These are phyloP conservation scores for Vigna unguiculata DNA, from an alignment of 306 rosid genomes.

Conservation along the genomic window DNA sequence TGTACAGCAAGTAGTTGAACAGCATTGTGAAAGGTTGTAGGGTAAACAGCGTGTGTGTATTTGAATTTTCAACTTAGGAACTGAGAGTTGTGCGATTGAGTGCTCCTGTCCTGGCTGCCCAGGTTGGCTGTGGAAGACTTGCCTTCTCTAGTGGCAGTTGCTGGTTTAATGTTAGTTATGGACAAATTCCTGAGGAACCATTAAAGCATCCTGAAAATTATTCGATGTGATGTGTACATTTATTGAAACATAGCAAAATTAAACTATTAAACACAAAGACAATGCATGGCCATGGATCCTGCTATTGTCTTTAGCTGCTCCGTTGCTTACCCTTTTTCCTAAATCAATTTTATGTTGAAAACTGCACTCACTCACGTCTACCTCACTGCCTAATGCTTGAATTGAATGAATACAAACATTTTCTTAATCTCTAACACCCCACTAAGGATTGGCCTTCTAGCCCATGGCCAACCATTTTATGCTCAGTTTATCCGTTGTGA, in stretches of 20 bases:
- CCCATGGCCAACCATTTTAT: slow-evolving; percentile 25
- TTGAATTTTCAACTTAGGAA: slow-evolving; percentile 68
- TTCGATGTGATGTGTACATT: slow-evolving; percentile 56
- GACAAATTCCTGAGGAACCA: slow-evolving; percentile 57
- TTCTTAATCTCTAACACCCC: not conserved
- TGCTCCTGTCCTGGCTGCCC: slow-evolving; percentile 96
- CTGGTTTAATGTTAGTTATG: slow-evolving; percentile 65
- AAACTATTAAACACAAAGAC: slow-evolving; percentile 43
- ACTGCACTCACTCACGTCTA: slow-evolving; percentile 26
- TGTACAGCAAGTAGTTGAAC: slow-evolving; percentile 77
- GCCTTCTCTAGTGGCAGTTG: slow-evolving; percentile 99
- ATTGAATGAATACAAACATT: slow-evolving; percentile 13
- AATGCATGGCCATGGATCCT: slow-evolving; percentile 44
- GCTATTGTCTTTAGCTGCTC: slow-evolving; percentile 19
- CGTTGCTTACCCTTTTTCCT: slow-evolving; percentile 15
- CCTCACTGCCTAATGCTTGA: slow-evolving; percentile 8
- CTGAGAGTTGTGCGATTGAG: slow-evolving; percentile 61
- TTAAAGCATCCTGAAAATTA: slow-evolving; percentile 54
- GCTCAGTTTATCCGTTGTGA: slow-evolving; percentile 1
- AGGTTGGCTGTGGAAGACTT: slow-evolving; percentile 88
- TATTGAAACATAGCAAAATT: slow-evolving; percentile 45
- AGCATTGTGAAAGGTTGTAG: slow-evolving; percentile 59
- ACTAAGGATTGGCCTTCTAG: not conserved
- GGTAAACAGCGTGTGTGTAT: slow-evolving; percentile 58
- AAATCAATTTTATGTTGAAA: slow-evolving; percentile 32